Evolutionary conservation across 768 basidiomycete genomes (phyloP), one percentile per base, ranked within the genome.

Genomic region (Lactarius quietus): DNA sequence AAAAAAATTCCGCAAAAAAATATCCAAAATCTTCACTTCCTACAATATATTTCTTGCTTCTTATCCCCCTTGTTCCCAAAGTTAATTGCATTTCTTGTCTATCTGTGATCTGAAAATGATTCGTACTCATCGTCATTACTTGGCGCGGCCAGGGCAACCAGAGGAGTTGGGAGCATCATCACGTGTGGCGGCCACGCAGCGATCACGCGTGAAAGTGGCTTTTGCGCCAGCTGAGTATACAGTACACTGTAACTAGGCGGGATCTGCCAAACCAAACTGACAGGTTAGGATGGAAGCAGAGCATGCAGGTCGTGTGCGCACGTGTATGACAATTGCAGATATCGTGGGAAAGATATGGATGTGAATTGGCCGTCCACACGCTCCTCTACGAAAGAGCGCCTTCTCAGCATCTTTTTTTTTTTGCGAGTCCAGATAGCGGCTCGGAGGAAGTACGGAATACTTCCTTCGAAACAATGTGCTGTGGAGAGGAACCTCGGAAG

Each of bases 181-280:
- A 65, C 64, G 64, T 61, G 59, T 55, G 45, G 45, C 6, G 26
- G 3, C 4, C 20, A 35, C 33, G 7, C 35, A n/a, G 31, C 43
- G 54, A 61, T 48, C 64, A 61, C 59, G 64, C 61, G 59, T 59
- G 31, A 9, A 45, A 45, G 10, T 45, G 12, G 9, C n/a, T 23
- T n/a, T 52, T 53, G 28, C 52, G 51, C 51, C 29, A n/a, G 10
- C 43, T 23, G 43, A 9, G 43, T 4, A 33, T 33, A 8, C 8
- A 33, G 8, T 33, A 33, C 33, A 33, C 3, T 33, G 26, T 14
- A 23, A 12, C 12, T 12, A 45, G n/a, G 45, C 45, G 23, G 45
- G 48, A 15, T 26, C 10, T 23, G 48, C 26, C 26, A 26, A 14
- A 20, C 43, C 20, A 9, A 45, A n/a, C n/a, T 43, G n/a, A n/a